These are phyloP conservation scores for Candida xyloterini DNA, from an alignment of 805 yeast genomes.

Conservation along the genomic window DNA sequence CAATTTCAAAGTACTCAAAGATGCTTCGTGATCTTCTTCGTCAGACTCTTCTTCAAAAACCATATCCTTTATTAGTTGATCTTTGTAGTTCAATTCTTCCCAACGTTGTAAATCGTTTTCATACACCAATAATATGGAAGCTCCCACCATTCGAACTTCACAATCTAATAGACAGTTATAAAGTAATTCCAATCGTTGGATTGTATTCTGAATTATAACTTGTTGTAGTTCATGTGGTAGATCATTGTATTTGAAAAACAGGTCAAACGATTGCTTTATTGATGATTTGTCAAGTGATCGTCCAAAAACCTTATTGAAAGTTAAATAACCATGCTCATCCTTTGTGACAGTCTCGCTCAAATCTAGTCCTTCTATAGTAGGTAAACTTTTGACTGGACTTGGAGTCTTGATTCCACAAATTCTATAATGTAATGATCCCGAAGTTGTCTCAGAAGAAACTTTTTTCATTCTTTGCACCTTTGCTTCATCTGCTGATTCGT, in stretches of 20 bases:
- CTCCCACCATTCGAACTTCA: slow-evolving; percentile 66
- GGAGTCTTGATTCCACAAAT: slow-evolving; percentile 82
- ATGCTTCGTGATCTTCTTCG: slow-evolving; percentile 20
- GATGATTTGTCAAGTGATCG: slow-evolving; percentile 47
- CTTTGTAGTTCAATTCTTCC: slow-evolving; percentile 41
- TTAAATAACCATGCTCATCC: slow-evolving; percentile 40
- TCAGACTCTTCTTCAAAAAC: slow-evolving; percentile 30
- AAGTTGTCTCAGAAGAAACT: slow-evolving; percentile 73
- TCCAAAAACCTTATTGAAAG: slow-evolving; percentile 70
- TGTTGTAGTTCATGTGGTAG: slow-evolving; percentile 33
- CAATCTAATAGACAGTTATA: slow-evolving; percentile 60
- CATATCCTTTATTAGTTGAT: slow-evolving; percentile 30
- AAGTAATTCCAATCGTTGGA: slow-evolving; percentile 60
- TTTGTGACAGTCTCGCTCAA: slow-evolving; percentile 4
- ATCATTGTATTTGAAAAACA: slow-evolving; percentile 41
- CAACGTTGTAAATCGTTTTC: slow-evolving; percentile 66
- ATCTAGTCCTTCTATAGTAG: slow-evolving; percentile 20
- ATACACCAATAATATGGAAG: slow-evolving; percentile 68
- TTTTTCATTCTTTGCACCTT: slow-evolving; percentile 57
- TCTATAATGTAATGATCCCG: slow-evolving; percentile 72
- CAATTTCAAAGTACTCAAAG: slow-evolving; percentile 57
- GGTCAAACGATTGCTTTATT: slow-evolving; percentile 42
- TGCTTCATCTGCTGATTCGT: slow-evolving; percentile 53
- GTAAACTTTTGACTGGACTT: slow-evolving; percentile 7
- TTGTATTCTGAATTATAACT: slow-evolving; percentile 44